A percentile compares a stretch with the other conserved stretches of the same genome.
These are phyloP conservation scores for Metarhizium brunneum DNA, from an alignment of 2,329 filamentous ascomycete species.

Conservation along the genomic window DNA sequence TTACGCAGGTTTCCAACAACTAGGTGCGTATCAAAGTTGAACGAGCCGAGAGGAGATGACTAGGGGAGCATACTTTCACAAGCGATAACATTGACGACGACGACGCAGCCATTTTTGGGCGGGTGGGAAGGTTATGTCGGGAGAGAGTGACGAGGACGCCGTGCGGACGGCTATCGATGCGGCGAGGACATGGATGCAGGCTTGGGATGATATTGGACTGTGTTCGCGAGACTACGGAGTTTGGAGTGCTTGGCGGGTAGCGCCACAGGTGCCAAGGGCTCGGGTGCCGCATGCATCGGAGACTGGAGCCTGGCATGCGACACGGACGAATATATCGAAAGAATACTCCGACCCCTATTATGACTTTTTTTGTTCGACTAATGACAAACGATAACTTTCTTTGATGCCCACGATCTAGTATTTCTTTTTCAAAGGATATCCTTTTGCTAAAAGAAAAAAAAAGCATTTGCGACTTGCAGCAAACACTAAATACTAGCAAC, in stretches of 20 bases:
- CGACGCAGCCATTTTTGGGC: not conserved
- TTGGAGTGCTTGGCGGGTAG: not conserved
- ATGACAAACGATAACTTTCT: no score
- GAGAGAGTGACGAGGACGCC: not conserved
- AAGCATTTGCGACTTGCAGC: no score
- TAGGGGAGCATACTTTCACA: conserved; percentile 22
- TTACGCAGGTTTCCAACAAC: not conserved
- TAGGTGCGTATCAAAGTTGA: conserved; percentile 2
- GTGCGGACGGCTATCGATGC: not conserved
- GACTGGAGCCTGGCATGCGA: no score
- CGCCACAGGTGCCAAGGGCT: no score
- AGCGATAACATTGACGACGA: conserved; percentile 15
- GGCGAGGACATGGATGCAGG: not conserved
- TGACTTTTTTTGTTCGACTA: no score
- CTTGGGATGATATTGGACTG: not conserved
- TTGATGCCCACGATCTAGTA: no score
- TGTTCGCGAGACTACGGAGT: not conserved
- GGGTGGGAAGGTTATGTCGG: not conserved
- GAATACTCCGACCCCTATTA: no score
- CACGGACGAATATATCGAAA: no score
- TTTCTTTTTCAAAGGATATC: no score
- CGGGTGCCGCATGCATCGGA: no score
- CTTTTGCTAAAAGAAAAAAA: no score
- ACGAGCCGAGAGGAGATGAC: not conserved
- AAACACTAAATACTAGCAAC: no score